phyloP scores from a whole-genome alignment of 2,329 filamentous ascomycete genomes.

The Colletotrichum limetticola region DNA sequence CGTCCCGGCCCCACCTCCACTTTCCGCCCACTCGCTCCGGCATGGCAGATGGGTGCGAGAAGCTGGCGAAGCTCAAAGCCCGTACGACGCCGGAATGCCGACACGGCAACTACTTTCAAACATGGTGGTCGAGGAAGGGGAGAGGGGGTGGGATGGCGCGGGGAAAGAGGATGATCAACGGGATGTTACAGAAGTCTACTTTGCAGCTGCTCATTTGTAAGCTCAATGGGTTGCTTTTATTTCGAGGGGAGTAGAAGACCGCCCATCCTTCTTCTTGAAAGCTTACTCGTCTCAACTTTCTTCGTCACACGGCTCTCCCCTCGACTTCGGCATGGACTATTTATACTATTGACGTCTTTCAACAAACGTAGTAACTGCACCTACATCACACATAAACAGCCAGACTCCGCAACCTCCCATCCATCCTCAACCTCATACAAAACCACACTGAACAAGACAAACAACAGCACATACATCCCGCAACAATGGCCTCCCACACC shows the following conservation, averaged over 20 bases:
- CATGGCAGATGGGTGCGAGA: too few relatives aligned
- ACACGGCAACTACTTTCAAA: slow-evolving; percentile 21
- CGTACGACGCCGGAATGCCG: slow-evolving; percentile 15
- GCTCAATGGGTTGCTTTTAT: background rate
- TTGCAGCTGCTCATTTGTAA: background rate
- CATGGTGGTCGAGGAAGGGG: background rate
- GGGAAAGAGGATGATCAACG: background rate
- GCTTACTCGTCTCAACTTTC: background rate
- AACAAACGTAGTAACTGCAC: background rate
- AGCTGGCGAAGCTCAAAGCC: too few relatives aligned
- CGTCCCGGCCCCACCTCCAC: slow-evolving; percentile 32
- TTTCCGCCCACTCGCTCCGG: slow-evolving; percentile 4
- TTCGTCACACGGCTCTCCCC: background rate
- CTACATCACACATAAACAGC: background rate
- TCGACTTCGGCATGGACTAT: background rate
- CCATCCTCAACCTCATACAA: too few relatives aligned
- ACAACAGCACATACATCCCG: too few relatives aligned
- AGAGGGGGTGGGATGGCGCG: background rate
- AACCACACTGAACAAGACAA: background rate
- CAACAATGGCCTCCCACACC: slow-evolving; percentile 9
- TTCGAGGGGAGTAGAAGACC: slow-evolving; percentile 9
- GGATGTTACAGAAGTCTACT: background rate
- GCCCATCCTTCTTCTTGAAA: background rate
- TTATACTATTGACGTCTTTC: background rate
- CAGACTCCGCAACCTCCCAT: too few relatives aligned